Base-by-base conservation (phyloP, 768 basidiomycete genomes). In the Leccinum arenicola region DNA sequence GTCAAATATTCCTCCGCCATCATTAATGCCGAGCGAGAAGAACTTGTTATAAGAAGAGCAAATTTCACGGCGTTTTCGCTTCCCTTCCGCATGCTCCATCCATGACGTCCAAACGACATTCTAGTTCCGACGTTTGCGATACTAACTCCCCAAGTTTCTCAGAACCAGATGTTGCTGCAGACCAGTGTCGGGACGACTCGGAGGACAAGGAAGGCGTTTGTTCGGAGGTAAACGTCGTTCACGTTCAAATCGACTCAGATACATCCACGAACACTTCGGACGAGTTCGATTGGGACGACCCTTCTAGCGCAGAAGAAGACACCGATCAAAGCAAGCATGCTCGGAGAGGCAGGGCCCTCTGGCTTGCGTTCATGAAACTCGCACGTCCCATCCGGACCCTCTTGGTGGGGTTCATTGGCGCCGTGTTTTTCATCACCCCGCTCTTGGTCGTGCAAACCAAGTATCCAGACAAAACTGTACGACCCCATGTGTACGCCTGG, bases 241-340 rank as follows among this genome's bases (percentile, higher is more conserved):
- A 21, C 6, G 47, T 48, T 15, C 19, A 60, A 27, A 63, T 61
- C 19, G 72, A 70, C 17, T 68, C 73, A 17, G 72, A 73, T 35
- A 66, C 83, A n/a, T 79, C 76, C 27, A 86, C 86, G 12, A 82
- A 85, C 63, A 79, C 83, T 3, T 82, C 80, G 10, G 87, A 89
- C 66, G 85, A 89, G 64, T 89, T 91, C 63, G 80, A 89, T 75
- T 88, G 88, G 88, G 86, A 89, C 56, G 84, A 86, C 14, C 56
- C 58, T 48, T 62, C 70, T 40, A 40, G 17, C 17, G 79, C 80
- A 23, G 72, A 69, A 35, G 60, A 66, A 52, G 71, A 62, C 33
- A 57, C 54, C 3, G 61, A 47, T 45, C 65, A 67, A 11, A 66
- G 70, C 52, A 62, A 67, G 27, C 83, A 83, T 64, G 87, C 86